Base-by-base conservation (phyloP, 1,284 basidiomycete genomes). In the Trichosporon ovoides region DNA sequence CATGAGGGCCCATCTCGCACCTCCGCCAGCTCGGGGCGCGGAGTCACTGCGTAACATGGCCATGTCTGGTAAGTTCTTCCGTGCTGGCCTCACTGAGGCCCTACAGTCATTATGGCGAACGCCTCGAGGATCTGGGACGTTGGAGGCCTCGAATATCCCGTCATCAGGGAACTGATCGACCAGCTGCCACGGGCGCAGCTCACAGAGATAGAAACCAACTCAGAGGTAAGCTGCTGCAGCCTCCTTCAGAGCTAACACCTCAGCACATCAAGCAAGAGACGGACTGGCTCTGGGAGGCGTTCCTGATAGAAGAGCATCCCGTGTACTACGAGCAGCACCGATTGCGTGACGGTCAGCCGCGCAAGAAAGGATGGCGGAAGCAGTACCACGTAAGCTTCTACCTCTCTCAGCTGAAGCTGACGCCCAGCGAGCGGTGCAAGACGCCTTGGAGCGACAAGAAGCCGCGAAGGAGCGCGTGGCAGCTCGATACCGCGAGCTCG, bases 261-360 rank as follows among this genome's bases (percentile, higher is more conserved):
- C 57, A 76, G 74, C 69, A 72, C 38, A 64, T 76, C 52, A 62
- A 66, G 49, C 66, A 70, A 18, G 72, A 76, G 40, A 73, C 73
- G 3, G 74, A 76, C 49, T 74, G 73, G 74, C 55, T 76, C 20
- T 76, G 70, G 68, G 74, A 76, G 59, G 52, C 56, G 3, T 72
- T 68, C 52, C 24, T 74, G 14, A 50, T 76, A 2, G 52, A 64
- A 24, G 71, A 73, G 38, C 68, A 63, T 46, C 68, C 72, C 1
- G 36, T 71, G 12, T 70, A 66, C 53, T 66, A 73, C 49, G 69
- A 71, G 22, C 37, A 60, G 19, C 71, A 67, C 56, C 46, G 60
- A 2, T 55, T 63, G 40, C 58, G 64, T 4, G 40, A 66, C 14
- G 74, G 74, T 1, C 52, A 66, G 49, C 62, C 55, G 3, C 55